These are phyloP conservation scores for Pichia paraexigua DNA, from an alignment of 805 yeast species.

Conservation along the genomic window DNA sequence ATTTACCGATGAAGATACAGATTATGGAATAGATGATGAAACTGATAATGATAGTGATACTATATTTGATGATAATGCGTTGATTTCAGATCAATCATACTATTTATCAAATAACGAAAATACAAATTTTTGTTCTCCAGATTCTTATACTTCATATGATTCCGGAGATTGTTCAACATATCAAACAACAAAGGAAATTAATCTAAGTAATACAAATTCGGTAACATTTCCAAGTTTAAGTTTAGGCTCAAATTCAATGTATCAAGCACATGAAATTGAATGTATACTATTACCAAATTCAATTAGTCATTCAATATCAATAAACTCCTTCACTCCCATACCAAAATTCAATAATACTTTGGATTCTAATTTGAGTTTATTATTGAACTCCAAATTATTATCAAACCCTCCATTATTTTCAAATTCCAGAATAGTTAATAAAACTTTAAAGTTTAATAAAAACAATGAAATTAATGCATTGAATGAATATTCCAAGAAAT, in stretches of 20 bases:
- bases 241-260: constrained; percentile 1
- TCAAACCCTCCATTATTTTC: too few relatives aligned
- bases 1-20: background rate
- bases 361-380: too few relatives aligned
- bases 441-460: background rate
- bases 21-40: background rate
- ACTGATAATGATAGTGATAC: background rate
- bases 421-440: background rate
- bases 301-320: background rate
- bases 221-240: background rate
- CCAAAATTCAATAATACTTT: too few relatives aligned
- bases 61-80: background rate
- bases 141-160: background rate
- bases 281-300: constrained; percentile 2
- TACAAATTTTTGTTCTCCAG: background rate
- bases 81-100: background rate
- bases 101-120: background rate
- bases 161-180: background rate
- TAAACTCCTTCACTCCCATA: too few relatives aligned
- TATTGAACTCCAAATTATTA: too few relatives aligned
- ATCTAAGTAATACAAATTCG: background rate
- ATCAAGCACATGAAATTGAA: constrained; percentile 7
- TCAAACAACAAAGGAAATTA: background rate
- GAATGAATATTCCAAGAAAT: background rate
- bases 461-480: background rate